Conservation (phyloP, 495 filamentous ascomycete species). For the Hyaloscypha hepaticicola region DNA sequence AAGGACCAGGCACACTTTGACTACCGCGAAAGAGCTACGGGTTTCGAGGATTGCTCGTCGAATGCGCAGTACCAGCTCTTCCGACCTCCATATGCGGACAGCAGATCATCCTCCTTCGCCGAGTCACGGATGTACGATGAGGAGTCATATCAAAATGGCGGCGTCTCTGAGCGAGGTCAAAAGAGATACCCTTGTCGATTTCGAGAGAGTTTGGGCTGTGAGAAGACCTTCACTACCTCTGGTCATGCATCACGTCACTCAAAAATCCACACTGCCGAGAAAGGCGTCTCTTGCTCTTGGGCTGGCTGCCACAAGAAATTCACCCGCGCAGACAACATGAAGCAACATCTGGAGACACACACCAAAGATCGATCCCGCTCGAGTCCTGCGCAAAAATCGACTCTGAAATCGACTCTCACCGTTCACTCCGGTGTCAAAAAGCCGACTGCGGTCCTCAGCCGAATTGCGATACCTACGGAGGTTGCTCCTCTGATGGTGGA, state of each 20-base stretch:
- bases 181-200: slow-evolving; percentile 69
- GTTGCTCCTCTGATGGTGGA: slow-evolving; percentile 13
- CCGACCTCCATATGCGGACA: slow-evolving; percentile 7
- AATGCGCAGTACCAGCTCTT: slow-evolving; percentile 3
- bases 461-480: slow-evolving; percentile 13
- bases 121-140: slow-evolving; percentile 21
- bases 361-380: slow-evolving; percentile 51
- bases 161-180: slow-evolving; percentile 15
- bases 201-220: slow-evolving; percentile 64
- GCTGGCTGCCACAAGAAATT: slow-evolving; percentile 83
- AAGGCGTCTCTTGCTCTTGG: slow-evolving; percentile 83
- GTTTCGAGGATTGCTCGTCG: slow-evolving; percentile 13
- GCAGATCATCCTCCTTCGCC: slow-evolving; percentile 10
- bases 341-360: slow-evolving; percentile 93
- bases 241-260: slow-evolving; percentile 95
- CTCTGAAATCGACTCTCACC: slow-evolving; percentile 17
- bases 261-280: slow-evolving; percentile 95
- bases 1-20: slow-evolving; percentile 14
- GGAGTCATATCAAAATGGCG: slow-evolving; percentile 7
- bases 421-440: slow-evolving; percentile 22
- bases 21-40: slow-evolving; percentile 5
- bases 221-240: slow-evolving; percentile 90
- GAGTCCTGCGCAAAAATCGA: slow-evolving; percentile 9
- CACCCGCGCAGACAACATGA: slow-evolving; percentile 97
- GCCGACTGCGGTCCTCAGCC: not conserved